Evolutionary conservation across 2,329 filamentous ascomycete genomes (phyloP), one percentile per base, ranked within the genome.

Genomic region (Pseudogymnoascus sp.): DNA sequence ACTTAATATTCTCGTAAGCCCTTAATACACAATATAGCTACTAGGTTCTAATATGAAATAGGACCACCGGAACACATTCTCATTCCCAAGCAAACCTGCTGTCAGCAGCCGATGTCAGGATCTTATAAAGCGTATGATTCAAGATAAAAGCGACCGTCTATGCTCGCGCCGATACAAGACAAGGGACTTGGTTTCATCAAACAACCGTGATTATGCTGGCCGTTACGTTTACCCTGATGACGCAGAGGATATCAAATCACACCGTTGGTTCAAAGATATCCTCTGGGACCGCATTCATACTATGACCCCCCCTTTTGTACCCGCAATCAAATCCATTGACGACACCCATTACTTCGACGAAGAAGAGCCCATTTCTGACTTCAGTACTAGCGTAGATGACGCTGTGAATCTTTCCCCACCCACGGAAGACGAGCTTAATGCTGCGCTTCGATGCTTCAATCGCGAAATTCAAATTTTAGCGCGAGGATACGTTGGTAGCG

Each of bases 261-360:
- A 97, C 74, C 83, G 85, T 9, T 97, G 93, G 82, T 97, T 97
- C 76, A 81, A 80, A 61, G 84, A 85, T 58, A 84, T 95, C 14
- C 82, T 84, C 1, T 97, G 91, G 94, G 84, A 88, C 12, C 82
- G 82, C 0, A 74, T 96, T 14, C 88, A 94, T 69, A 75, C 81
- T 35, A 81, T 84, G 61, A 77, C 78, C 7, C 92, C 93, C 0
- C 92, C 92, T 0, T 93, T 95, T 68, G 78, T 95, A 0, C 93
- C 93, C 0, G 81, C 85, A 8, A 86, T 97, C 22, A 78, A 79
- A 38, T 77, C 79, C 30, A 77, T 80, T 65, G 86, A 89, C 59
- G 89, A 92, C 70, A 94, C 92, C 1, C 90, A 88, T 68, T 97
- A 96, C 71, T 97, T 97, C 70, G 90, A 96, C 62, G 87, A 92